Percentiles rank a stretch among this genome's conserved stretches.
Evolutionary conservation across 2,329 filamentous ascomycete genomes (phyloP).

Genomic region (Cladosporium sp.): DNA sequence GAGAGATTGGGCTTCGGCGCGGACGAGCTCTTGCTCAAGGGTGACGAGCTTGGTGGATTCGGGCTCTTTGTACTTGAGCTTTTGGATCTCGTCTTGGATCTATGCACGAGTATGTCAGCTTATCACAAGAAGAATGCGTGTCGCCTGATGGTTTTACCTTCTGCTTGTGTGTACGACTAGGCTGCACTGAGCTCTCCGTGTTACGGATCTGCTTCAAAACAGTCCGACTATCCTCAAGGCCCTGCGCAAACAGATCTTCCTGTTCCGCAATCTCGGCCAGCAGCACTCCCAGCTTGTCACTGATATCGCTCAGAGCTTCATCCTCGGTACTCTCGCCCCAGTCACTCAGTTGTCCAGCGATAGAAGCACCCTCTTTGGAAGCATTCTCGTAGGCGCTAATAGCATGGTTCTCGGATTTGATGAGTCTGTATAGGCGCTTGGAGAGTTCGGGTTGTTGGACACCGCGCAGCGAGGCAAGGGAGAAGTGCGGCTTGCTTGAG

Average conservation of each 20-base stretch:
- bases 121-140: too few species aligned
- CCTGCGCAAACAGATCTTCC: constrained; percentile 82
- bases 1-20: constrained; percentile 90
- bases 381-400: constrained; percentile 81
- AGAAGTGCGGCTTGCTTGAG: constrained; percentile 60
- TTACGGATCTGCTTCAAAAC: constrained; percentile 90
- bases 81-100: constrained; percentile 87
- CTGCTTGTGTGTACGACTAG: constrained; percentile 76
- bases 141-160: constrained; percentile 46
- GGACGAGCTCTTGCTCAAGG: constrained; percentile 91
- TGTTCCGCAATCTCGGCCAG: constrained; percentile 90
- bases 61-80: constrained; percentile 87
- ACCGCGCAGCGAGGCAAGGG: constrained; percentile 79
- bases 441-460: constrained; percentile 82
- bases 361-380: constrained; percentile 74
- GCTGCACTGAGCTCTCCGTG: constrained; percentile 92
- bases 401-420: constrained; percentile 90
- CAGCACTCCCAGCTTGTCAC: constrained; percentile 91
- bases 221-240: constrained; percentile 76
- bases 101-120: constrained; percentile 19
- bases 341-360: constrained; percentile 87
- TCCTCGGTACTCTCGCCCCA: constrained; percentile 94
- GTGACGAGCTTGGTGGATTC: constrained; percentile 74
- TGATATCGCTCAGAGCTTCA: constrained; percentile 80
- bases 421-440: constrained; percentile 81